Evolutionary conservation across 2,329 filamentous ascomycete species (phyloP).

Genomic region (Fusarium nelsonii): DNA sequence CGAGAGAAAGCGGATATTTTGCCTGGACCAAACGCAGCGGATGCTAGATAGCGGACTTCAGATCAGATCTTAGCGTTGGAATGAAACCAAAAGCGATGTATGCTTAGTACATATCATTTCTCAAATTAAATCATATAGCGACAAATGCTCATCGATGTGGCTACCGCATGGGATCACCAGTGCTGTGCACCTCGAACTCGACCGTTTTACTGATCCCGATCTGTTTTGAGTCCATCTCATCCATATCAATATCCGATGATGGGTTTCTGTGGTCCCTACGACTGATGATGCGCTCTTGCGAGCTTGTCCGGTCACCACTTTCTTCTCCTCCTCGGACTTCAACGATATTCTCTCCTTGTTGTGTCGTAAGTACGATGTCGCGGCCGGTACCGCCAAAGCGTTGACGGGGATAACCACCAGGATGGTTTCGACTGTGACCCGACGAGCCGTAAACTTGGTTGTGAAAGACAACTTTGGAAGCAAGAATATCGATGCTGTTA

Average conservation of each 20-base stretch:
- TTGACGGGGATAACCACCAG: conserved; percentile 19
- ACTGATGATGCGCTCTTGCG: conserved; percentile 44
- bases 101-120: not conserved
- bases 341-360: conserved; percentile 43
- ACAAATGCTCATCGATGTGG: no score
- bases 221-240: conserved; percentile 42
- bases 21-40: not conserved
- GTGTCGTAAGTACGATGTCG: conserved; percentile 36
- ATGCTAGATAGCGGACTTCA: not conserved
- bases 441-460: conserved; percentile 46
- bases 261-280: conserved; percentile 28
- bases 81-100: not conserved
- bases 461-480: conserved; percentile 50
- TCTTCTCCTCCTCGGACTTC: conserved; percentile 39
- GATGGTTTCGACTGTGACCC: conserved; percentile 27
- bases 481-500: conserved; percentile 52
- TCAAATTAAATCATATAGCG: not conserved
- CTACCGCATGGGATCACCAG: conserved; percentile 19
- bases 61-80: rapidly evolving
- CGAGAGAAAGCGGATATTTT: not conserved
- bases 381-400: conserved; percentile 26
- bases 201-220: conserved; percentile 45
- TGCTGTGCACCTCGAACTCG: conserved; percentile 36
- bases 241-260: conserved; percentile 44
- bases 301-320: conserved; percentile 27